Percentiles rank a stretch among this genome's conserved stretches.
phyloP scores from a whole-genome alignment of 1,139 yeast species.

The Debaryomycetaceae sp. region DNA sequence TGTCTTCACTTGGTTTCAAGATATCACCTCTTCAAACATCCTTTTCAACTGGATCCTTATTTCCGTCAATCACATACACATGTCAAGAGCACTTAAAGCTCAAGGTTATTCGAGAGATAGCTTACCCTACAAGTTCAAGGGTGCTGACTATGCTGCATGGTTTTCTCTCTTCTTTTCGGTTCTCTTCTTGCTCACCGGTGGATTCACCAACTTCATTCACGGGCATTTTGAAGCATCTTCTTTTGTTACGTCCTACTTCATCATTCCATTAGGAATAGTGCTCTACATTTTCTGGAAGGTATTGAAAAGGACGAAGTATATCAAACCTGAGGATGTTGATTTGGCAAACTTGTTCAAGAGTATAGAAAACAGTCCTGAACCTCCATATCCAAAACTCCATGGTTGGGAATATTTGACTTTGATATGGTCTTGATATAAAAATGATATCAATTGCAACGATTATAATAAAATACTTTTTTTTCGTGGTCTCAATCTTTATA shows the following conservation, averaged over 20 bases:
- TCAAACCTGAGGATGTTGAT: constrained; percentile 29
- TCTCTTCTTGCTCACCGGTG: constrained; percentile 36
- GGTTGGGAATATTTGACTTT: neutral
- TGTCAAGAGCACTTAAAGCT: constrained; percentile 32
- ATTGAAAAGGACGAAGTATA: constrained; percentile 20
- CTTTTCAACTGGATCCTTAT: constrained; percentile 26
- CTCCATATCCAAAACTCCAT: constrained; percentile 8
- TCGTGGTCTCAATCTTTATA: no score
- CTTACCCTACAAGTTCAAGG: constrained; percentile 30
- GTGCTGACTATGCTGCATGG: constrained; percentile 29
- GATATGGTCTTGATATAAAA: neutral
- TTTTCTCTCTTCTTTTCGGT: constrained; percentile 30
- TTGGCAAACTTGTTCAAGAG: constrained; percentile 30
- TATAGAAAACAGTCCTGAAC: constrained; percentile 37
- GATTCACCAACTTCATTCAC: constrained; percentile 34
- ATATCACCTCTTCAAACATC: constrained; percentile 20
- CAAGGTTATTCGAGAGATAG: constrained; percentile 34
- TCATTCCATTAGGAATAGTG: constrained; percentile 27
- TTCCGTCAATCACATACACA: constrained; percentile 27
- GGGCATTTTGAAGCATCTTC: constrained; percentile 30
- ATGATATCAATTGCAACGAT: no score
- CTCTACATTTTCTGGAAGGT: constrained; percentile 28
- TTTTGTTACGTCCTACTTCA: constrained; percentile 37
- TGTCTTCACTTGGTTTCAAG: constrained; percentile 29
- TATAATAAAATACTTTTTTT: no score